Base-by-base conservation (phyloP, 1,284 basidiomycete genomes). In the Pseudozyma sp. region DNA sequence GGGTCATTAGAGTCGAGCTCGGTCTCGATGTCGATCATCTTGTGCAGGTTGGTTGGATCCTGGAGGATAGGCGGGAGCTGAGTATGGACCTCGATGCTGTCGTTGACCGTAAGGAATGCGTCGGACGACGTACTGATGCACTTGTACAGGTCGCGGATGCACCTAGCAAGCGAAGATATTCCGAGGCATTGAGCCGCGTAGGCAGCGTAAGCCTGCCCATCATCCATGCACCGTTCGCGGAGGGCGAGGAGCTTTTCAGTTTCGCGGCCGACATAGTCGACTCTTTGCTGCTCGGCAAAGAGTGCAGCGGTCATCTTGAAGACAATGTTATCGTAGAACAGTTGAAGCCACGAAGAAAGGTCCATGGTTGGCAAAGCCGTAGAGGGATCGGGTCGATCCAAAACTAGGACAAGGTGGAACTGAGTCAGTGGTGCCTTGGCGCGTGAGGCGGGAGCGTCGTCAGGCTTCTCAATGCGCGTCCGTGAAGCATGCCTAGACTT, bases 281-380 rank as follows among this genome's bases (percentile, higher is more conserved):
- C 55, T 3, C 73, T 64, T 11, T 51, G 46, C 64, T 84, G 78
- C 49, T 84, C 81, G 19, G 74, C 74, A 42, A 75, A 82, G 19
- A 84, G 77, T 16, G 81, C 78, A 7, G 81, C 78, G 1, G 82
- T 82, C 68, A 83, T 74, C 54, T 84, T 84, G 73, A 83, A 84
- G 33, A 79, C 68, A 17, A 84, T 73, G 47, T 81, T 79, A 60
- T 81, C 79, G 66, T 84, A 83, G 40, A 72, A 83, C 33, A 83
- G 60, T 37, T 79, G 73, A 9, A 79, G 62, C 79, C 75, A 79
- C 1, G 75, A 64, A 16, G 69, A 67, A 4, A 70, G 50, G 45
- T 84, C 79, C 54, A 82, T 65, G 10, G 55, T 57, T 3, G 69
- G 53, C 49, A 75, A 59, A 13, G 68, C 51, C 3, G 76, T 53